Conservation (phyloP, 23 red algal species). For the Agarophyton chilense region DNA sequence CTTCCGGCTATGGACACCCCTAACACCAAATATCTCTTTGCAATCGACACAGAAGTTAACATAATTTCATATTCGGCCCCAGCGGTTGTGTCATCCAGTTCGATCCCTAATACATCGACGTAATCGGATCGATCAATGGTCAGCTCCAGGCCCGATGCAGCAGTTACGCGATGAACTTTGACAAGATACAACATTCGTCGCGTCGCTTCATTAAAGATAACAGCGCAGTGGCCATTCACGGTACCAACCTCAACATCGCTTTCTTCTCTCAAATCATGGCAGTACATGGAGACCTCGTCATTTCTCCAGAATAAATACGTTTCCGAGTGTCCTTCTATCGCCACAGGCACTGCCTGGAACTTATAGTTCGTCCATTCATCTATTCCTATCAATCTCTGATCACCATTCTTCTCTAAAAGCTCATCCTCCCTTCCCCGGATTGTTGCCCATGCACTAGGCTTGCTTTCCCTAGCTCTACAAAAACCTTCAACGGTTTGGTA, state of each 20-base stretch:
- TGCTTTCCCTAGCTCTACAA: neutral
- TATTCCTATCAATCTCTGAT: constrained; percentile 1
- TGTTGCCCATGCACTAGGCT: constrained; percentile 8
- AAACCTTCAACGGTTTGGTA: neutral
- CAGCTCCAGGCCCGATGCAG: neutral
- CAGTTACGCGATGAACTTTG: neutral
- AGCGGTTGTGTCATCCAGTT: neutral
- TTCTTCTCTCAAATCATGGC: constrained; percentile 9
- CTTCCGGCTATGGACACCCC: neutral
- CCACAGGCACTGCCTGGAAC: neutral
- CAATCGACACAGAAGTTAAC: constrained; percentile 3
- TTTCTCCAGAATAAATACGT: neutral
- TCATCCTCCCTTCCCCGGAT: neutral
- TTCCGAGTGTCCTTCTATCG: neutral
- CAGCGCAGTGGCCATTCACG: neutral
- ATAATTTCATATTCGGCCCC: neutral
- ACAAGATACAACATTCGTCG: neutral
- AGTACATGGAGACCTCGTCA: neutral
- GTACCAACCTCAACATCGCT: neutral
- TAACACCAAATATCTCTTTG: constrained; percentile 2
- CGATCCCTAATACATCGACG: neutral
- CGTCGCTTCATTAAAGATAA: neutral
- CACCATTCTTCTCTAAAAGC: neutral
- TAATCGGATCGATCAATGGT: constrained; percentile 13
- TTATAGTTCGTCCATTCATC: neutral